Evolutionary conservation across 1,284 basidiomycete species (phyloP).

Genomic region (Pseudozyma sp.): DNA sequence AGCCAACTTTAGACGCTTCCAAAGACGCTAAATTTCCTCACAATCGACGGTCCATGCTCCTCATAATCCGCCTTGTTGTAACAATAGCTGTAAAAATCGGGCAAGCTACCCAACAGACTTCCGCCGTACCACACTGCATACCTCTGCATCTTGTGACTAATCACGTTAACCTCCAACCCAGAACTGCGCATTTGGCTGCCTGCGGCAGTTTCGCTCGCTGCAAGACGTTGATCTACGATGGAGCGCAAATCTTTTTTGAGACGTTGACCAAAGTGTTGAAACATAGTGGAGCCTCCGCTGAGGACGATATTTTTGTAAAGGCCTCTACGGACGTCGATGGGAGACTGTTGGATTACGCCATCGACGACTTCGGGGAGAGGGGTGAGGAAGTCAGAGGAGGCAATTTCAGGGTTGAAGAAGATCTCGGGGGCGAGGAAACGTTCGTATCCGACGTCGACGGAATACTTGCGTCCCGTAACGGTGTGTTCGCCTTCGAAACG

Average conservation of each 20-base stretch:
- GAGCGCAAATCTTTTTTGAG: conserved; percentile 95
- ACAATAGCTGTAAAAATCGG: conserved; percentile 97
- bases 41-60: conserved; percentile 92
- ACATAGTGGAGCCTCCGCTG: conserved; percentile 96
- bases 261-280: conserved; percentile 94
- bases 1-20: conserved; percentile 46
- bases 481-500: conserved; percentile 92
- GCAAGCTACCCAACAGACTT: conserved; percentile 77
- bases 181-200: conserved; percentile 77
- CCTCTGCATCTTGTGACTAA: conserved; percentile 96
- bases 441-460: conserved; percentile 95
- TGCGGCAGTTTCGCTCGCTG: conserved; percentile 79
- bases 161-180: conserved; percentile 76
- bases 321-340: conserved; percentile 93
- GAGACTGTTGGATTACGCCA: conserved; percentile 92
- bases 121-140: conserved; percentile 99
- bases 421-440: conserved; percentile 99
- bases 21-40: conserved; percentile 63
- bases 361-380: conserved; percentile 97
- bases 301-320: conserved; percentile 98
- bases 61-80: conserved; percentile 98
- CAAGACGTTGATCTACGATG: conserved; percentile 89
- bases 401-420: conserved; percentile 99
- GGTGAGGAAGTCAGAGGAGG: conserved; percentile 96
- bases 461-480: conserved; percentile 91